These are phyloP conservation scores for Lotmaria passim DNA, from an alignment of 208 protist species.

Conservation along the genomic window DNA sequence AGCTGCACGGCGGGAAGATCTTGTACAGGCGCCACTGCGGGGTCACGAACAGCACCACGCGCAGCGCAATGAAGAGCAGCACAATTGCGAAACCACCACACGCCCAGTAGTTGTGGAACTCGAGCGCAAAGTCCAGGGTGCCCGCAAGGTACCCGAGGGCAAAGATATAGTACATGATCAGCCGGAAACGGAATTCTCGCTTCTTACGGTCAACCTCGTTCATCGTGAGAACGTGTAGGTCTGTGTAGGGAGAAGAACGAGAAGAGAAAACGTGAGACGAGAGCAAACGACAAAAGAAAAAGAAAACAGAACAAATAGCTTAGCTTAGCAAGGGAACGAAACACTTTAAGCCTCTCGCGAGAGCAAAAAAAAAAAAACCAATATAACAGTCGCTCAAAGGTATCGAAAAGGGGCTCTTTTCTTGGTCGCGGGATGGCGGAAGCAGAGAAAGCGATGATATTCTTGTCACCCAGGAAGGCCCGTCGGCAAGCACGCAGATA, in stretches of 20 bases:
- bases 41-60: constrained; percentile 34
- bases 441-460: too few relatives aligned
- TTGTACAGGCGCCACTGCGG: constrained; percentile 46
- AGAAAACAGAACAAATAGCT: background rate
- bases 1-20: constrained; percentile 52
- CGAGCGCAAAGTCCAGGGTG: constrained; percentile 43
- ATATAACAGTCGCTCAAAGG: background rate
- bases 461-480: too few relatives aligned
- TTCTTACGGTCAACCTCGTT: constrained; percentile 16
- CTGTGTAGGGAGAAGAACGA: background rate
- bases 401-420: too few relatives aligned
- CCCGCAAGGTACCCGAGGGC: constrained; percentile 53
- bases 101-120: constrained; percentile 77
- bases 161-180: constrained; percentile 55
- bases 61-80: constrained; percentile 53
- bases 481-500: too few relatives aligned
- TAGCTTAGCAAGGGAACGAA: background rate
- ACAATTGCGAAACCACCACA: constrained; percentile 57
- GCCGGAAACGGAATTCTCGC: constrained; percentile 14
- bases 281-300: constrained; percentile 6
- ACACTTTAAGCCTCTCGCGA: background rate
- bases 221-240: background rate
- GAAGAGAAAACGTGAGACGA: constrained; percentile 2
- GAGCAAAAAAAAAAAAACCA: background rate
- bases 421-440: too few relatives aligned